A percentile compares a stretch with the other conserved stretches of the same genome.
Evolutionary conservation across 2,329 filamentous ascomycete genomes (phyloP).

Genomic region (Calonectria fujianensis): DNA sequence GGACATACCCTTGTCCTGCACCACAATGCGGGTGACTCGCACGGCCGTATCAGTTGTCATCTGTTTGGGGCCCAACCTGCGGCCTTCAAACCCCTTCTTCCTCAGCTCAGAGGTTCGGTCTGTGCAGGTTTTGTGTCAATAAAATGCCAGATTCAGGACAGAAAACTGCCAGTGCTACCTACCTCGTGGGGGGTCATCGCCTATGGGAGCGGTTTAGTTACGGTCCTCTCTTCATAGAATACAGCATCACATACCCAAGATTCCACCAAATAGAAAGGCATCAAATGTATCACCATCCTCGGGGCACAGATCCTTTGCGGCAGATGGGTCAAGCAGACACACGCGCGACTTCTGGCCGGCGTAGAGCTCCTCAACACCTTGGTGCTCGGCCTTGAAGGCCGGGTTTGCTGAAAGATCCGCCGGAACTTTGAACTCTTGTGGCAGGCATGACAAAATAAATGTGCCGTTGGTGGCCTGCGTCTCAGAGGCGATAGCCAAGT

Average conservation of each 20-base stretch:
- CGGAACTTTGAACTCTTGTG: constrained; percentile 80
- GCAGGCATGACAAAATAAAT: constrained; percentile 90
- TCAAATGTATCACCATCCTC: constrained; percentile 90
- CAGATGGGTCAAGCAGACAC: constrained; percentile 92
- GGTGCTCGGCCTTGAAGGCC: constrained; percentile 82
- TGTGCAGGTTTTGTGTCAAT: constrained; percentile 59
- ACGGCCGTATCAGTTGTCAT: constrained; percentile 99
- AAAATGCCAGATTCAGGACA: constrained; percentile 37
- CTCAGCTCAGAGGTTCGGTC: constrained; percentile 97
- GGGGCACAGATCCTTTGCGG: constrained; percentile 86
- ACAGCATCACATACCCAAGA: constrained; percentile 79
- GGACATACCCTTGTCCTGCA: constrained; percentile 84
- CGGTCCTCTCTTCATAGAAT: constrained; percentile 5
- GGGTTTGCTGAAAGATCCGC: constrained; percentile 71
- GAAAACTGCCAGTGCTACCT: constrained; percentile 57
- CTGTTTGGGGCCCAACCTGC: constrained; percentile 91
- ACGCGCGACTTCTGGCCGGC: constrained; percentile 82
- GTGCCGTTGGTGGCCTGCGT: constrained; percentile 78
- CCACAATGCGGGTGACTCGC: constrained; percentile 91
- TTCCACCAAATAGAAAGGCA: constrained; percentile 96
- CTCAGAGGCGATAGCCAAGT: constrained; percentile 89
- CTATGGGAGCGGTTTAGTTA: constrained; percentile 65
- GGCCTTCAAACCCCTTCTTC: constrained; percentile 92
- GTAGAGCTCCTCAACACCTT: constrained; percentile 90
- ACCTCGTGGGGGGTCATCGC: constrained; percentile 96